Base-by-base conservation (phyloP, 2,329 filamentous ascomycete genomes). In the Phialocephala subalpina region DNA sequence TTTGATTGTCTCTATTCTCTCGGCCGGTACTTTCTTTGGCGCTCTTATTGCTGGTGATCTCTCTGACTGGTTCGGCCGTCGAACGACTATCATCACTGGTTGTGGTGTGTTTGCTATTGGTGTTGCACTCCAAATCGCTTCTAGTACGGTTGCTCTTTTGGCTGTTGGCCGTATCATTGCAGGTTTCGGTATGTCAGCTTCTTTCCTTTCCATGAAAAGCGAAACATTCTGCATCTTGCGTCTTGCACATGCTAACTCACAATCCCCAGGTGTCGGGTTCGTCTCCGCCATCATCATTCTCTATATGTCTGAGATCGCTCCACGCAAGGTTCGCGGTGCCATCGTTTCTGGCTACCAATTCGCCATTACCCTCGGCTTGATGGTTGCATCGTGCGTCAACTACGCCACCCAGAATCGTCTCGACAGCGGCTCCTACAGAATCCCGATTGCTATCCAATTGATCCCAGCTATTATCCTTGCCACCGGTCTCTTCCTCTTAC, bases 401-500 rank as follows among this genome's bases (percentile, higher is more conserved):
- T 93, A 96, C 77, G 88, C 79, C 56, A 92, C 90, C 64, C 78
- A 92, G 78, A 73, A 87, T 69, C 84, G 85, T 70, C 76, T 73
- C n/a, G 86, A 91, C 77, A 88, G 86, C 9, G 86, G 86, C 69
- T 87, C 89, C 2, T 96, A 93, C 84, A 90, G 93, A 70, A 93
- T 96, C 66, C 91, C 92, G 58, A 93, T 97, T 72, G 87, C 80
- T 58, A 83, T 97, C 62, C 93, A 97, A 82, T 92, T 94, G 45
- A 79, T 88, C 64, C 97, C 92, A 90, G 92, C 91, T 58, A 35
- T 94, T 47, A 90, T 97, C 70, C 89, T 97, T 25, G 91, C 80
- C 42, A 75, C 75, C 53, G 93, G 93, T 75, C 86, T 97, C 33
- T 8, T 52, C 11, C 78, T 94, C 72, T 88, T 97, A 7, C 93